Evolutionary conservation across 78 protist genomes (phyloP), one percentile per base, ranked within the genome.

Genomic region (Dictyostelium capitatum): DNA sequence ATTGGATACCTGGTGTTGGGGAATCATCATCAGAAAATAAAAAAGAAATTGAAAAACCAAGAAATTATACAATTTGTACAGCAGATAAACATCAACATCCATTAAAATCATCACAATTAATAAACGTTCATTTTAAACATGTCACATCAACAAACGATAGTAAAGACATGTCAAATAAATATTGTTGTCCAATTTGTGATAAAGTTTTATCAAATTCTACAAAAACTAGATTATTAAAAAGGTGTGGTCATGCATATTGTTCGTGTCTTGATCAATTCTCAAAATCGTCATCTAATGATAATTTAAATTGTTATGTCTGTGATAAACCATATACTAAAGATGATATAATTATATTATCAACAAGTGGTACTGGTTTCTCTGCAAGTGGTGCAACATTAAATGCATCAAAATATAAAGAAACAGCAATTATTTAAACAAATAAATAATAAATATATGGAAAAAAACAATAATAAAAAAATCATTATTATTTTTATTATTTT

Each of bases 191-290:
- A 12, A 87, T 87, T n/a, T 87, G 92, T 70, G 48, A 37, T 4
- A 87, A 87, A 50, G 62, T 30, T 41, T 30, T 87, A 30, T 47
- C 92, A 10, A 87, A 87, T 48, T 57, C 62, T 10, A 17, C 25
- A 1, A 47, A 57, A 75, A 28, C 79, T 1, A 41, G 53, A 28
- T 12, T 77, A 48, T 41, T 87, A 20, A 87, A 87, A 73, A n/a
- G 74, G 79, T 87, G 92, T 87, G 92, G 92, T 59, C 92, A 87
- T 50, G 92, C 77, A 23, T 77, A 62, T 62, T 87, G 92, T 53
- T 51, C 78, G 1, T 37, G 90, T 32, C 23, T 48, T 30, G 37
- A 54, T 51, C 9, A 84, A 84, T 19, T 23, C 9, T 47, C 73
- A 82, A 46, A 15, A 4, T 23, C 11, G 8, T 9, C 78, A 47